A percentile compares a stretch with the other conserved stretches of the same genome.
These are phyloP conservation scores for Lactarius sanguifluus DNA, from an alignment of 768 basidiomycete genomes.

Conservation along the genomic window DNA sequence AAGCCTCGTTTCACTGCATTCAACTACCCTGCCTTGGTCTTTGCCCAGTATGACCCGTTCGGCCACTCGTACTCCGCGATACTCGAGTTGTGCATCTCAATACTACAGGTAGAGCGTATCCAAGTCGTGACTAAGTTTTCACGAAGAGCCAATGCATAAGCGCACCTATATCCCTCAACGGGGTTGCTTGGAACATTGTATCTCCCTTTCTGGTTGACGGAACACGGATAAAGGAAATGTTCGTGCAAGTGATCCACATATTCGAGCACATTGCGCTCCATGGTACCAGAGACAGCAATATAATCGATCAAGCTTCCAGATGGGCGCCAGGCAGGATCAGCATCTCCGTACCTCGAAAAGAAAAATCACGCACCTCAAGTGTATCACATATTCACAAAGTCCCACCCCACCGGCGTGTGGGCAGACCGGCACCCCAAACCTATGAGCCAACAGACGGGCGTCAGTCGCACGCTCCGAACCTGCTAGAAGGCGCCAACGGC, in stretches of 20 bases:
- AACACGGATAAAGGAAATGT: slow-evolving; percentile 85
- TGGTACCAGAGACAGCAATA: slow-evolving; percentile 84
- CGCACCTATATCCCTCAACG: slow-evolving; percentile 75
- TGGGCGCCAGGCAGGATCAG: background rate
- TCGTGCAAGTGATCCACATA: slow-evolving; percentile 92
- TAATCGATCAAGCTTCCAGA: slow-evolving; percentile 80
- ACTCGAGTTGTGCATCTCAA: slow-evolving; percentile 82
- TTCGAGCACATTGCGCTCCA: slow-evolving; percentile 93
- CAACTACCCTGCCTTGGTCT: slow-evolving; percentile 23
- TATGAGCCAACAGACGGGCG: slow-evolving; percentile 34
- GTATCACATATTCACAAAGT: slow-evolving; percentile 89
- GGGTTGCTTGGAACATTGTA: slow-evolving; percentile 84
- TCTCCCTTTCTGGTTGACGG: slow-evolving; percentile 79
- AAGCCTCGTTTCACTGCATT: background rate
- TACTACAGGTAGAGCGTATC: slow-evolving; percentile 46
- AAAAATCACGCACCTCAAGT: slow-evolving; percentile 51
- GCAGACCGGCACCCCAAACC: slow-evolving; percentile 82
- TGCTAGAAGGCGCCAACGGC: background rate
- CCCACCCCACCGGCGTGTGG: slow-evolving; percentile 96
- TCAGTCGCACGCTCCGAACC: too few species aligned
- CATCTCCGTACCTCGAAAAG: slow-evolving; percentile 6
- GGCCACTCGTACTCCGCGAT: slow-evolving; percentile 88
- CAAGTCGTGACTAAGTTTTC: slow-evolving; percentile 12
- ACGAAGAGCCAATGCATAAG: background rate
- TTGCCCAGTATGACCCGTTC: slow-evolving; percentile 76